Evolutionary conservation across 306 rosid species (phyloP), one percentile per base, ranked within the genome.

Genomic region (Cucumis melo): DNA sequence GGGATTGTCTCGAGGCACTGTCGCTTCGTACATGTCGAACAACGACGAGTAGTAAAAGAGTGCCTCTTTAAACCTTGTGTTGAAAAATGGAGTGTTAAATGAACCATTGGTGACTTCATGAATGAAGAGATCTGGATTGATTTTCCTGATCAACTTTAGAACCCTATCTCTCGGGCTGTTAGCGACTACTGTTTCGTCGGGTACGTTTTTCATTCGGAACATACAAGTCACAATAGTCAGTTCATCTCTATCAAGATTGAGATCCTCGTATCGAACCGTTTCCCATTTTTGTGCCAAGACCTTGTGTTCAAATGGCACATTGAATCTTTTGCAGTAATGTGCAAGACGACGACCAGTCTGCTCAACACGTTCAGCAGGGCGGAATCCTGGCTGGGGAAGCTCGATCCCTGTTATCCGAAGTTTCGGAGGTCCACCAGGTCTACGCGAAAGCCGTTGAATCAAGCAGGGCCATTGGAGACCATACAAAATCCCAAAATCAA

Each of bases 21-120:
- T 94, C 3, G 78, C 97, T 59, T 91, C 97, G 39, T 85, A 89
- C 89, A 91, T 89, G 78, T 94, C 95, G 61, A 90, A 91, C 78
- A 85, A 51, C 0, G 96, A 78, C 23, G 97, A 87, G 87, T 87
- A 91, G 63, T 91, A 90, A 87, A 85, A 87, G 21, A 91, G 77
- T 10, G 98, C 86, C 65, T 90, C 97, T 81, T 73, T 79, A 80
- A 94, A 90, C 84, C 97, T 56, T 74, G 88, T 85, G 55, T 79
- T 80, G 78, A 94, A 91, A 80, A 90, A 91, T 11, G 98, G 97
- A 38, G 93, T 91, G 59, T 80, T 94, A 55, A 90, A 87, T 6
- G 87, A 75, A 24, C 97, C 94, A 73, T 87, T 91, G 17, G 81
- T 85, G 2, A 91, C 80, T 39, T 95, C 97, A 39, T 90, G 98